These are phyloP conservation scores for Aschersonia sp. DNA, from an alignment of 2,329 filamentous ascomycete species.

Conservation along the genomic window DNA sequence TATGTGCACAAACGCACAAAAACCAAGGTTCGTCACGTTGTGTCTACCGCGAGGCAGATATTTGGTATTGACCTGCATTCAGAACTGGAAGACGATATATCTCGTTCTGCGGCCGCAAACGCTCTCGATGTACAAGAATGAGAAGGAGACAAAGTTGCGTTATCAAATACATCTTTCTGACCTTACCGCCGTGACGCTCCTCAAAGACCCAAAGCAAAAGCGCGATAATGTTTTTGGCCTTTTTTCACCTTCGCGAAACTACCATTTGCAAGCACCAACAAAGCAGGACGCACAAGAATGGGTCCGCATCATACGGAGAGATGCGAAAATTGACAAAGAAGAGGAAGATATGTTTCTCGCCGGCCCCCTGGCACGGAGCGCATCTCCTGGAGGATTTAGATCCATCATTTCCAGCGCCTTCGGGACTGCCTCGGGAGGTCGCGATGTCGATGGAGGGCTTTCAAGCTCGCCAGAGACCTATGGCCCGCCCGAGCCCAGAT, in stretches of 20 bases:
- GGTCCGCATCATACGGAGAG: conserved; percentile 66
- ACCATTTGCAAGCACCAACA: conserved; percentile 67
- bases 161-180: conserved; percentile 82
- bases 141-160: conserved; percentile 76
- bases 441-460: conserved; percentile 26
- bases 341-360: conserved; percentile 70
- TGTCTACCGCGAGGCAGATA: not conserved
- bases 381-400: conserved; percentile 17
- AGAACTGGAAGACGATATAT: conserved; percentile 85
- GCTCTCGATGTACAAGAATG: conserved; percentile 84
- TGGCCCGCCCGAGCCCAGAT: conserved; percentile 17
- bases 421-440: conserved; percentile 5
- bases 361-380: conserved; percentile 43
- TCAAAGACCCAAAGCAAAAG: conserved; percentile 80
- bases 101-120: conserved; percentile 82
- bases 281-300: conserved; percentile 69
- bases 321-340: conserved; percentile 76
- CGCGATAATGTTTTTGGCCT: conserved; percentile 80
- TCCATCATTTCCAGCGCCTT: conserved; percentile 1
- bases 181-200: conserved; percentile 75
- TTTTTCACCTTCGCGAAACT: conserved; percentile 83
- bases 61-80: conserved; percentile 6
- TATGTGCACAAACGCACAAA: conserved; percentile 80
- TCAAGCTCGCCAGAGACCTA: conserved; percentile 50
- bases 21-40: conserved; percentile 54